Base-by-base conservation (phyloP, 176 grass and related monocot species). In the Saccharum officinarum region DNA sequence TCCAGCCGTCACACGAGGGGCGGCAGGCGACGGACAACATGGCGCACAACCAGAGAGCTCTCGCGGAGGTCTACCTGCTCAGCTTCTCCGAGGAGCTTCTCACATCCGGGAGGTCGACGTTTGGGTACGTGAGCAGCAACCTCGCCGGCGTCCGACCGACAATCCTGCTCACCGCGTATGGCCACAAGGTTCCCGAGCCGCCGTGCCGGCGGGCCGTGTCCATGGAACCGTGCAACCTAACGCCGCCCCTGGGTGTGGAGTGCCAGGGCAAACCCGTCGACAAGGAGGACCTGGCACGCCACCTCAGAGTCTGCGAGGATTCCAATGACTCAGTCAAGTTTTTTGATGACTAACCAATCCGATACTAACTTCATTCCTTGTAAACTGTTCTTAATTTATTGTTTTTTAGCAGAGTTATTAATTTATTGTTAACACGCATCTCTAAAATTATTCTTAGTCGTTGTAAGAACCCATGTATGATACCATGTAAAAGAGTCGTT, bases 61-160 rank as follows among this genome's bases (percentile, higher is more conserved):
- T 87, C 7, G 60, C 85, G 4, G 90, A 94, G 77, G 90, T 92
- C 34, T 87, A 67, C 41, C 57, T 94, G 61, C 83, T 94, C 26
- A 86, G 87, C 85, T 90, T 94, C 85, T 88, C 84, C 28, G 85
- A 94, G 50, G 87, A 44, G 77, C 75, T 94, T 33, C 16, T 94
- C 70, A 94, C 90, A 4, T 69, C 37, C 11, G 84, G 81, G 38
- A 40, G 1, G 33, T 94, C 90, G 7, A 94, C 90, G 60, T 94
- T 94, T 23, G 92, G 89, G 42, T 92, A 92, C 71, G 40, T 94
- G 20, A 80, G 79, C 81, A 65, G 75, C 74, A 25, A 72, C 63
- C 84, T 94, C 22, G 84, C 84, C 1, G 87, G 87, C 4, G 49
- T 89, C 12, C 71, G 78, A 36, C 87, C 90, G 18, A 30, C 81